Evolutionary conservation across 2,329 filamentous ascomycete species (phyloP).

Genomic region (Scedosporium dehoogii): DNA sequence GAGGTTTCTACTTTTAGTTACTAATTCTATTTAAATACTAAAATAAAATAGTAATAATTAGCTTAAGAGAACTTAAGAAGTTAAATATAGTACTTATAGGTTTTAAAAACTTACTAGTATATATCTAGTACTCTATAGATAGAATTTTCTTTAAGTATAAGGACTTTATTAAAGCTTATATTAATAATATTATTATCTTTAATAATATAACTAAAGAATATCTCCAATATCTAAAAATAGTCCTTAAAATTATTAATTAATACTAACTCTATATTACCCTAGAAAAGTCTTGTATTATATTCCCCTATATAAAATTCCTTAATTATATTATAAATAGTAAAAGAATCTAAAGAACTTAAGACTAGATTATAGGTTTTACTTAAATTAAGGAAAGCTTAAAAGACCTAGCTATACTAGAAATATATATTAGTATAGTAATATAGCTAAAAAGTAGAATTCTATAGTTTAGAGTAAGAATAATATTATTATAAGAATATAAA

Average conservation of each 20-base stretch:
- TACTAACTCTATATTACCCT: background rate
- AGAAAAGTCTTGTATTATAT: background rate
- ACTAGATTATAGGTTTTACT: background rate
- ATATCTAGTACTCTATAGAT: conserved; percentile 9
- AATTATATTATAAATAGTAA: background rate
- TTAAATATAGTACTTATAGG: conserved; percentile 2
- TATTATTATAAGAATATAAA: too few relatives aligned
- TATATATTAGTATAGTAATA: conserved; percentile 5
- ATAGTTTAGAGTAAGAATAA: too few relatives aligned
- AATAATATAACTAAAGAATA: background rate
- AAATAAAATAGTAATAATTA: background rate
- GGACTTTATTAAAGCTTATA: conserved; percentile 2
- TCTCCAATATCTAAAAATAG: background rate
- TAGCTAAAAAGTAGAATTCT: background rate
- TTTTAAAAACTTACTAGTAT: conserved; percentile 5
- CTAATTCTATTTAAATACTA: background rate
- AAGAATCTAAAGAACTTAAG: background rate
- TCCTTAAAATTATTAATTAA: background rate
- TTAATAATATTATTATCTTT: background rate
- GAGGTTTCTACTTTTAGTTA: background rate
- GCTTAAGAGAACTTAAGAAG: background rate
- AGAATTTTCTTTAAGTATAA: conserved; percentile 7
- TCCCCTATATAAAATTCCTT: background rate
- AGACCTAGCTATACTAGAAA: background rate
- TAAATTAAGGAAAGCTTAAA: background rate